Conservation (phyloP, 345 rosid species). For the Hibiscus trionum region DNA sequence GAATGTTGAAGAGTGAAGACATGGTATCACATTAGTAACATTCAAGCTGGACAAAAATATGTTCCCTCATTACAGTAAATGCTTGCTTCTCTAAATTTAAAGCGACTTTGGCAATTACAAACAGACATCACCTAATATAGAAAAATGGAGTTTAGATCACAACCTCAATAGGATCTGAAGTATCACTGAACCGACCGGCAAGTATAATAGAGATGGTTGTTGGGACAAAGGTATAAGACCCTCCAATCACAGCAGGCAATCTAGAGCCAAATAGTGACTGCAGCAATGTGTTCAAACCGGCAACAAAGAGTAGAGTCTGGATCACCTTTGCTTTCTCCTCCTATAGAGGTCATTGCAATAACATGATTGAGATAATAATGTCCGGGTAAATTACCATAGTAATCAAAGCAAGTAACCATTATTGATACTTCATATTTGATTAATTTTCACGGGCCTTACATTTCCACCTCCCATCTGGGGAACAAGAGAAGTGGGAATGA, state of each 20-base stretch:
- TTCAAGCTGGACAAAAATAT: not conserved
- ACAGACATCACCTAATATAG: not conserved
- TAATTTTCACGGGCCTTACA: slow-evolving; percentile 36
- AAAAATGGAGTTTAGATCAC: slow-evolving; percentile 16
- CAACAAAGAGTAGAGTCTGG: slow-evolving; percentile 90
- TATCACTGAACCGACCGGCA: slow-evolving; percentile 67
- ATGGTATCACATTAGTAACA: not conserved
- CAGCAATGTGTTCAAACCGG: slow-evolving; percentile 90
- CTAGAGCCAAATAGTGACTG: slow-evolving; percentile 82
- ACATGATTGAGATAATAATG: not conserved
- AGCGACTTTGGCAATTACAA: slow-evolving; percentile 2
- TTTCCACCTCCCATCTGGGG: slow-evolving; percentile 99
- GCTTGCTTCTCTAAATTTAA: not conserved
- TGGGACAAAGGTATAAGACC: slow-evolving; percentile 90
- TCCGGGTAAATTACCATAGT: not conserved
- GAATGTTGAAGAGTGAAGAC: not conserved
- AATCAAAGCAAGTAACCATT: not conserved
- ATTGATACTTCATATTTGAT: not conserved
- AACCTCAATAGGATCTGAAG: slow-evolving; percentile 61
- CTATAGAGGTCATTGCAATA: slow-evolving; percentile 31
- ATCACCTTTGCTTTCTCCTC: slow-evolving; percentile 93
- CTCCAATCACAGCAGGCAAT: slow-evolving; percentile 94
- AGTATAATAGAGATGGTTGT: slow-evolving; percentile 88
- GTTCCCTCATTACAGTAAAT: not conserved
- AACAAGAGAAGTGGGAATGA: slow-evolving; percentile 92